Evolutionary conservation across 768 basidiomycete species (phyloP).

Genomic region (Boletus rex-veris): DNA sequence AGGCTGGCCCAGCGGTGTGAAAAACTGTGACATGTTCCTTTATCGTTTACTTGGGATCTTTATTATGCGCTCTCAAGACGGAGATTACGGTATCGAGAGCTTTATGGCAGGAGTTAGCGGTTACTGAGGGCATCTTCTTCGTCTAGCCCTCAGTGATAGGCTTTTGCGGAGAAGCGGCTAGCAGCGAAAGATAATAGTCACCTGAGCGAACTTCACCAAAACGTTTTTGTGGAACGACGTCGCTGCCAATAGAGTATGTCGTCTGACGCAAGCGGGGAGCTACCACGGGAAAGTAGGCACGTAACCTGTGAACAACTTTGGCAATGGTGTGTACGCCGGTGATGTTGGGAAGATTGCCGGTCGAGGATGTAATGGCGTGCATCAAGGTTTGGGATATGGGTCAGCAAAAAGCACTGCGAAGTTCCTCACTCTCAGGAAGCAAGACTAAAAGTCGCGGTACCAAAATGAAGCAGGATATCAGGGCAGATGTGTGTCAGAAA

Average conservation of each 20-base stretch:
- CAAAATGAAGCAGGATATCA: slow-evolving; percentile 24
- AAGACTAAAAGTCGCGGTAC: slow-evolving; percentile 22
- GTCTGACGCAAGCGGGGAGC: slow-evolving; percentile 1
- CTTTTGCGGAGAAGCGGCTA: slow-evolving; percentile 30
- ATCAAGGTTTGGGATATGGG: slow-evolving; percentile 13
- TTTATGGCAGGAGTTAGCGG: slow-evolving; percentile 27
- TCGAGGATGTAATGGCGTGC: slow-evolving; percentile 5
- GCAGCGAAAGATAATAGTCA: slow-evolving; percentile 20
- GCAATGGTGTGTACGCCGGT: slow-evolving; percentile 1
- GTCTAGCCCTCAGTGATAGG: slow-evolving; percentile 30
- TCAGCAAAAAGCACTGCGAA: background rate
- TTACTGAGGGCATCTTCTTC: slow-evolving; percentile 10
- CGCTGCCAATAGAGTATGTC: background rate
- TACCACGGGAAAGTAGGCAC: slow-evolving; percentile 16
- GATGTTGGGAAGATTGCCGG: slow-evolving; percentile 11
- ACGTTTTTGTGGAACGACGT: background rate
- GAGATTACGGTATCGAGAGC: slow-evolving; percentile 34
- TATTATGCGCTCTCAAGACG: slow-evolving; percentile 20
- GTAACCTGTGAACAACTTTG: slow-evolving; percentile 18
- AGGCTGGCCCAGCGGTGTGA: background rate
- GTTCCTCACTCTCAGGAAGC: slow-evolving; percentile 10
- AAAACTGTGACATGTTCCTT: slow-evolving; percentile 10
- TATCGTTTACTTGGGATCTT: slow-evolving; percentile 14
- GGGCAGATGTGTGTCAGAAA: slow-evolving; percentile 15
- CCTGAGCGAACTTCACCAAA: background rate